Percentiles rank a stretch among this genome's conserved stretches.
Evolutionary conservation across 768 basidiomycete species (phyloP).

Genomic region (Russula ochroleuca): DNA sequence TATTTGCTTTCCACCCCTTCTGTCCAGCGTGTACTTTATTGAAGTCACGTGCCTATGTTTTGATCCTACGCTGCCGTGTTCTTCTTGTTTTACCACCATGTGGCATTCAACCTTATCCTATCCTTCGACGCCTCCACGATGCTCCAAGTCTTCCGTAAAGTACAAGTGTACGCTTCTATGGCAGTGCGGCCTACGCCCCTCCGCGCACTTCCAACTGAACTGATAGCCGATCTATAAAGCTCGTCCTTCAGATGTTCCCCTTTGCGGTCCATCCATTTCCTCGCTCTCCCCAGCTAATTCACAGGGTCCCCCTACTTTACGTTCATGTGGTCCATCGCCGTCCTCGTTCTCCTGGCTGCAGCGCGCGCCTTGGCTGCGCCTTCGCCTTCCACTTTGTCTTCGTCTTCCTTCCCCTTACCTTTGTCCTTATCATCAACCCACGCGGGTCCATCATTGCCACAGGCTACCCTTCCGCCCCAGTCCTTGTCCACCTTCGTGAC

Average conservation of each 20-base stretch:
- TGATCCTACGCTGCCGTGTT: too few relatives aligned
- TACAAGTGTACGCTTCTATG: too few relatives aligned
- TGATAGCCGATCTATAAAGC: background rate
- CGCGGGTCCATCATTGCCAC: background rate
- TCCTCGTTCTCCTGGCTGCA: slow-evolving; percentile 5
- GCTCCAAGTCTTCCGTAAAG: too few relatives aligned
- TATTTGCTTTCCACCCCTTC: too few relatives aligned
- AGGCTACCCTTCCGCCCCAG: too few relatives aligned
- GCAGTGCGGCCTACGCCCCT: too few relatives aligned
- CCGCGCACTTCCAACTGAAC: background rate
- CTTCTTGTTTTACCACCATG: too few relatives aligned
- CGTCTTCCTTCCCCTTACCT: background rate
- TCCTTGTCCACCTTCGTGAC: too few relatives aligned
- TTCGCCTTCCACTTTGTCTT: background rate
- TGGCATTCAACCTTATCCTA: too few relatives aligned
- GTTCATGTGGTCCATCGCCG: background rate
- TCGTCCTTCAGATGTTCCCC: background rate
- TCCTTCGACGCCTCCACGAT: too few relatives aligned
- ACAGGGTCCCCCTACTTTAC: background rate
- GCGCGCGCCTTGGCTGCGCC: slow-evolving; percentile 7
- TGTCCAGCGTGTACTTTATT: too few relatives aligned
- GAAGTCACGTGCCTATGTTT: too few relatives aligned
- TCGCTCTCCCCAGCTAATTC: background rate
- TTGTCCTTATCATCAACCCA: background rate
- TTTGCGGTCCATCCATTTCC: background rate